Percentiles rank a stretch among this genome's conserved stretches.
These are phyloP conservation scores for Neonectria neomacrospora DNA, from an alignment of 2,329 filamentous ascomycete genomes.

Conservation along the genomic window DNA sequence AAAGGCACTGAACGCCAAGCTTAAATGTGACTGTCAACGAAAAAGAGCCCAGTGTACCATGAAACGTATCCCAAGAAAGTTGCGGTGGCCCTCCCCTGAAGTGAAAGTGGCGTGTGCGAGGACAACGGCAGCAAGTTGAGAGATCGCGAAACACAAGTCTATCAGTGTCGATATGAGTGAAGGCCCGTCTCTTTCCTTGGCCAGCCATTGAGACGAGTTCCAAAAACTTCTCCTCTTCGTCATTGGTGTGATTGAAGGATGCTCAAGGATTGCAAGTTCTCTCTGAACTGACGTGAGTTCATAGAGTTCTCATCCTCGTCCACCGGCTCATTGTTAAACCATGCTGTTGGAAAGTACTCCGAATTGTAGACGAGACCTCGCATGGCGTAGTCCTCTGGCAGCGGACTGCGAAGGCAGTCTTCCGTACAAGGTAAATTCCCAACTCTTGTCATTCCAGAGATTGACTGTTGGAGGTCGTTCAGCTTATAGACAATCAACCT, in stretches of 20 bases:
- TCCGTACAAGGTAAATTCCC: neutral
- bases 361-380: neutral
- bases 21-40: neutral
- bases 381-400: neutral
- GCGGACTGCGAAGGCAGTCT: neutral
- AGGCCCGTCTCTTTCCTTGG: neutral
- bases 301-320: neutral
- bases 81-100: neutral
- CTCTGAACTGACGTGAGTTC: neutral
- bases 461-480: conserved; percentile 47
- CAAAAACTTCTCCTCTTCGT: too few species aligned
- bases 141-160: neutral
- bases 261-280: too few species aligned
- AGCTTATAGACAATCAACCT: conserved; percentile 52
- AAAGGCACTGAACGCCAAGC: neutral
- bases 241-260: too few species aligned
- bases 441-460: neutral
- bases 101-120: neutral
- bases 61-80: neutral
- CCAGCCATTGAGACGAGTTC: neutral
- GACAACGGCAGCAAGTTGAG: neutral
- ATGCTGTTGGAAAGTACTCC: neutral
- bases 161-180: neutral
- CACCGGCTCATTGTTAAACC: neutral
- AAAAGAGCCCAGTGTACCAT: neutral